Percentiles rank a stretch among this genome's conserved stretches.
Conservation (phyloP, 2,329 filamentous ascomycete genomes). For the Alternaria panax region DNA sequence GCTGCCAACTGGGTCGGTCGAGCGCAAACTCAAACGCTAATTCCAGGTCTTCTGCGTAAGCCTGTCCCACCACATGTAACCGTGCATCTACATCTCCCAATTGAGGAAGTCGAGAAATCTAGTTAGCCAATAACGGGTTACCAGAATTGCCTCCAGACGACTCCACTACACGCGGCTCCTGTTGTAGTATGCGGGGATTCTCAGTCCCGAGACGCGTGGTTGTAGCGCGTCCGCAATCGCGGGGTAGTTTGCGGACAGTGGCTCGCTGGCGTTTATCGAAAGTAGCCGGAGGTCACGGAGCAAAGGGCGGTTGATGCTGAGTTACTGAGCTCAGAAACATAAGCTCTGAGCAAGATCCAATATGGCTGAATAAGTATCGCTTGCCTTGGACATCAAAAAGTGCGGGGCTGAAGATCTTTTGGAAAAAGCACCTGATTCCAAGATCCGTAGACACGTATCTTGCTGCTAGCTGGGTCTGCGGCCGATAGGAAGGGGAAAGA, state of each 20-base stretch:
- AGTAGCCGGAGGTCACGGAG: slow-evolving; percentile 8
- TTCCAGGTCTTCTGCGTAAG: slow-evolving; percentile 13
- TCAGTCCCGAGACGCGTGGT: slow-evolving; percentile 19
- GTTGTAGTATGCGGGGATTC: slow-evolving; percentile 28
- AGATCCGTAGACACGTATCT: not conserved
- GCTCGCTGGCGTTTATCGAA: not conserved
- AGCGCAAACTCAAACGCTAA: slow-evolving; percentile 27
- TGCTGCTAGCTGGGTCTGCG: not conserved
- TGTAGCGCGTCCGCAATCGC: slow-evolving; percentile 25
- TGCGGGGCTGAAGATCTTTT: not conserved
- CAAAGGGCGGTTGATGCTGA: not conserved
- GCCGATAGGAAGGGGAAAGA: not conserved
- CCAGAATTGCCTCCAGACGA: slow-evolving; percentile 3
- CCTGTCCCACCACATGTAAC: slow-evolving; percentile 17
- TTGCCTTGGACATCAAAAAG: not conserved
- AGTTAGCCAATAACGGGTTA: slow-evolving; percentile 14
- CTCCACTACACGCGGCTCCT: slow-evolving; percentile 33
- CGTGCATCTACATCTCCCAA: slow-evolving; percentile 10
- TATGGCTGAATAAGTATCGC: not conserved
- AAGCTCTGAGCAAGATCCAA: not conserved
- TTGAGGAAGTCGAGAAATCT: not conserved
- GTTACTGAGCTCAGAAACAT: not conserved
- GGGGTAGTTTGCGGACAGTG: slow-evolving; percentile 19
- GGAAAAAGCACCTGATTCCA: not conserved
- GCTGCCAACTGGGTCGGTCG: slow-evolving; percentile 30